These are phyloP conservation scores for Pugionium cornutum DNA, from an alignment of 345 rosid species.

Conservation along the genomic window DNA sequence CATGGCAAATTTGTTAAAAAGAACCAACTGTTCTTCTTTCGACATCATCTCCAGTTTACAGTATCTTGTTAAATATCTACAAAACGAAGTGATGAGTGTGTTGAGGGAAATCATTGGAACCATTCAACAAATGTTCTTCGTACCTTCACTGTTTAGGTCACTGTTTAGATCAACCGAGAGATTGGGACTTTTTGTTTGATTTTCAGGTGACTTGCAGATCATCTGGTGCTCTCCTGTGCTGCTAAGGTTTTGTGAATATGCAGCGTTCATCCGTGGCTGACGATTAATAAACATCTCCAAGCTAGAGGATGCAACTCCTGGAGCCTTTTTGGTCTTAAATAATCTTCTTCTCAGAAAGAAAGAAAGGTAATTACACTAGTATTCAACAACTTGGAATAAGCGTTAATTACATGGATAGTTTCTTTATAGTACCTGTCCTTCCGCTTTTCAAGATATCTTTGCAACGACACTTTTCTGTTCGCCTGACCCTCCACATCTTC, in stretches of 20 bases:
- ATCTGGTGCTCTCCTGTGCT: constrained; percentile 33
- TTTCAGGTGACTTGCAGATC: constrained; percentile 43
- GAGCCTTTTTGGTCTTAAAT: constrained; percentile 54
- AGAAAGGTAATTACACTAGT: constrained; percentile 5
- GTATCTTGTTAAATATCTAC: background rate
- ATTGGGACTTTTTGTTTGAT: constrained; percentile 44
- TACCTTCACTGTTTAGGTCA: constrained; percentile 59
- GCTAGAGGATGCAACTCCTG: constrained; percentile 51
- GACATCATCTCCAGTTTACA: background rate
- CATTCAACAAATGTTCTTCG: background rate
- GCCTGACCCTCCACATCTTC: constrained; percentile 72
- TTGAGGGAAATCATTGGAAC: background rate
- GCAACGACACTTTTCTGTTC: constrained; percentile 64
- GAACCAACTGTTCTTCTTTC: background rate
- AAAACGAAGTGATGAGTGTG: background rate
- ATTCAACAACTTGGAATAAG: background rate
- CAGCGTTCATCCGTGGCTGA: constrained; percentile 46
- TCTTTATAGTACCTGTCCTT: constrained; percentile 62
- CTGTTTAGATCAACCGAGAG: constrained; percentile 61
- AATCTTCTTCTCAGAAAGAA: constrained; percentile 52
- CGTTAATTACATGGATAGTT: background rate
- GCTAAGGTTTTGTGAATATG: constrained; percentile 52
- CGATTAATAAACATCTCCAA: constrained; percentile 60
- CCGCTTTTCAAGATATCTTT: constrained; percentile 72
- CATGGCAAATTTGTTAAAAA: constrained; percentile 11